Evolutionary conservation across 2,329 filamentous ascomycete species (phyloP).

Genomic region (Stachybotrys chlorohalonatus): DNA sequence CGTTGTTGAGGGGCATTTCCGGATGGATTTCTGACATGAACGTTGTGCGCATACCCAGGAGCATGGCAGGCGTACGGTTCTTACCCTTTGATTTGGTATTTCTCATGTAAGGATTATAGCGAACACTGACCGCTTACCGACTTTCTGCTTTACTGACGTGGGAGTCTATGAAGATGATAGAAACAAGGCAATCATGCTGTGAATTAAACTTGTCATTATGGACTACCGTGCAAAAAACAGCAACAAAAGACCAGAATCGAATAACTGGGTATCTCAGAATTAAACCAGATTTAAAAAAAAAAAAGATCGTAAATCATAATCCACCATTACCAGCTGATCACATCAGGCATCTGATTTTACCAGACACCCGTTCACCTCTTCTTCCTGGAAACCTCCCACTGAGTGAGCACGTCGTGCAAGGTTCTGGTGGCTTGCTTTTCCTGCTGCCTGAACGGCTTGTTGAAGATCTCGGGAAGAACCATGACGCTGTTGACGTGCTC

Average conservation of each 20-base stretch:
- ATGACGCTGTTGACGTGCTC: conserved; percentile 68
- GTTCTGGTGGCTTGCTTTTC: conserved; percentile 49
- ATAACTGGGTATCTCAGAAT: conserved; percentile 16
- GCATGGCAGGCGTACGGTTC: no score
- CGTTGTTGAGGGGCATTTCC: no score
- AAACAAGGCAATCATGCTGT: no score
- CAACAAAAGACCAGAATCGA: conserved; percentile 3
- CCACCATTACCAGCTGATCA: background rate
- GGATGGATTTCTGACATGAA: no score
- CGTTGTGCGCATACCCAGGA: no score
- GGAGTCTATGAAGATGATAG: no score
- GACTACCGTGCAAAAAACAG: background rate
- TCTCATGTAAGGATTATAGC: no score
- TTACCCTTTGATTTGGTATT: no score
- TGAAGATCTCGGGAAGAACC: conserved; percentile 55
- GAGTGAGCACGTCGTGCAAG: conserved; percentile 40
- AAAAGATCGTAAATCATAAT: background rate
- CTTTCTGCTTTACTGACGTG: no score
- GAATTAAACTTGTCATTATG: no score
- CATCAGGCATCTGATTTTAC: conserved; percentile 4
- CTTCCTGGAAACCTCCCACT: conserved; percentile 36
- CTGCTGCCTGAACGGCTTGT: conserved; percentile 46
- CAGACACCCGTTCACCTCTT: conserved; percentile 27
- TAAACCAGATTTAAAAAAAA: background rate
- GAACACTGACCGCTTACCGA: no score